Evolutionary conservation across 352 stramenopile species (phyloP).

Genomic region (Aphanomyces invadans): DNA sequence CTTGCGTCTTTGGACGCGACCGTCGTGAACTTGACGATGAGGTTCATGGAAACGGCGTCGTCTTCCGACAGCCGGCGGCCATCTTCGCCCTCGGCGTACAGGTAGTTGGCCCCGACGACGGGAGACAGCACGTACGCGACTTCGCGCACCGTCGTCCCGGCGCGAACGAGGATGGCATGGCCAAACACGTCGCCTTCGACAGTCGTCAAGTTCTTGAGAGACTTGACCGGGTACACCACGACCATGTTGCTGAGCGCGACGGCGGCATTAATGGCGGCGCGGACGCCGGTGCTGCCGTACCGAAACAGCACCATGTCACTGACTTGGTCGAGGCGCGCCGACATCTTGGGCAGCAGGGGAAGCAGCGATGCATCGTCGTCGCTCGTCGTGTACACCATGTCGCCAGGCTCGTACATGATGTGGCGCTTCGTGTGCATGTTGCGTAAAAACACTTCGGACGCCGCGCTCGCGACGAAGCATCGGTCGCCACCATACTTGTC

Average conservation of each 20-base stretch:
- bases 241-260: constrained; percentile 76
- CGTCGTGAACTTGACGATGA: constrained; percentile 64
- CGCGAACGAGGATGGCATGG: constrained; percentile 65
- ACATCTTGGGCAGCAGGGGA: constrained; percentile 67
- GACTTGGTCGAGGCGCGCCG: constrained; percentile 74
- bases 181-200: constrained; percentile 60
- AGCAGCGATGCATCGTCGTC: constrained; percentile 61
- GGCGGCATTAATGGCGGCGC: constrained; percentile 76
- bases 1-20: constrained; percentile 16
- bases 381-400: constrained; percentile 76
- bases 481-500: constrained; percentile 83
- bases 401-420: constrained; percentile 80
- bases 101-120: constrained; percentile 65
- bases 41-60: constrained; percentile 50
- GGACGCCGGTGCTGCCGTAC: constrained; percentile 79
- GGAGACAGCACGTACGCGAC: constrained; percentile 56
- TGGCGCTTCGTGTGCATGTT: constrained; percentile 61
- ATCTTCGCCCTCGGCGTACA: constrained; percentile 75
- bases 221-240: constrained; percentile 81
- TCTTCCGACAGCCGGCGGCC: constrained; percentile 64
- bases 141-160: constrained; percentile 71
- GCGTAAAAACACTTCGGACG: constrained; percentile 77
- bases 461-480: constrained; percentile 79
- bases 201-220: constrained; percentile 78
- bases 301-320: constrained; percentile 87